Conservation (phyloP, 257 asterid genomes). For the Przewalskia tangutica region DNA sequence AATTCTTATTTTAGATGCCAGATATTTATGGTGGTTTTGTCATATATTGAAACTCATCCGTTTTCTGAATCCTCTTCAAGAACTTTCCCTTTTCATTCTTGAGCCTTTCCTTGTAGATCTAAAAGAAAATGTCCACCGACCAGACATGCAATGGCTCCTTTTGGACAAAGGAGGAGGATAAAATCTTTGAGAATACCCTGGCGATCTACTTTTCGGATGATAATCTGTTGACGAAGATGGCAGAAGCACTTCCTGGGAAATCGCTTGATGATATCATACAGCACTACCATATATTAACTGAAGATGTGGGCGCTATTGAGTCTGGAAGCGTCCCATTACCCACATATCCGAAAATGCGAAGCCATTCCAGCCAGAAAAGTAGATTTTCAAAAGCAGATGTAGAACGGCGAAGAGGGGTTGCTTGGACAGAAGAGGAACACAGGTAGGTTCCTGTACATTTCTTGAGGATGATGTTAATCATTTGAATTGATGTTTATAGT, state of each 20-base stretch:
- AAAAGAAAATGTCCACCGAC: slow-evolving; percentile 20
- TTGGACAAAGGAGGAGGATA: slow-evolving; percentile 33
- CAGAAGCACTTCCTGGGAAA: slow-evolving; percentile 29
- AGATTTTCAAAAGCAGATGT: slow-evolving; percentile 4
- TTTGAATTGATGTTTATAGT: neutral
- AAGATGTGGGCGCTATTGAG: slow-evolving; percentile 29
- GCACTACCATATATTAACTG: slow-evolving; percentile 22
- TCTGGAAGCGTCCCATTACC: slow-evolving; percentile 28
- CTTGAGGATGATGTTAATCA: neutral
- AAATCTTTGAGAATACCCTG: slow-evolving; percentile 36
- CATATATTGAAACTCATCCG: neutral
- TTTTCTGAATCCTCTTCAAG: slow-evolving; percentile 5
- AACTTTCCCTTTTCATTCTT: slow-evolving; percentile 17
- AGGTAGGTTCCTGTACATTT: slow-evolving; percentile 12
- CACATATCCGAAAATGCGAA: neutral
- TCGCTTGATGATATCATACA: slow-evolving; percentile 25
- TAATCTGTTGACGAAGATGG: slow-evolving; percentile 23
- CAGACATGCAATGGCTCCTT: slow-evolving; percentile 13
- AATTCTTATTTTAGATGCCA: neutral
- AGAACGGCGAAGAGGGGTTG: slow-evolving; percentile 17
- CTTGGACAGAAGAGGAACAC: slow-evolving; percentile 47
- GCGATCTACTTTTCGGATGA: slow-evolving; percentile 11
- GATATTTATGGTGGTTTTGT: neutral
- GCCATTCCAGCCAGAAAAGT: neutral
- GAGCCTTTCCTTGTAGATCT: slow-evolving; percentile 3